Conservation (phyloP, 306 rosid genomes). For the Mucuna pruriens region DNA sequence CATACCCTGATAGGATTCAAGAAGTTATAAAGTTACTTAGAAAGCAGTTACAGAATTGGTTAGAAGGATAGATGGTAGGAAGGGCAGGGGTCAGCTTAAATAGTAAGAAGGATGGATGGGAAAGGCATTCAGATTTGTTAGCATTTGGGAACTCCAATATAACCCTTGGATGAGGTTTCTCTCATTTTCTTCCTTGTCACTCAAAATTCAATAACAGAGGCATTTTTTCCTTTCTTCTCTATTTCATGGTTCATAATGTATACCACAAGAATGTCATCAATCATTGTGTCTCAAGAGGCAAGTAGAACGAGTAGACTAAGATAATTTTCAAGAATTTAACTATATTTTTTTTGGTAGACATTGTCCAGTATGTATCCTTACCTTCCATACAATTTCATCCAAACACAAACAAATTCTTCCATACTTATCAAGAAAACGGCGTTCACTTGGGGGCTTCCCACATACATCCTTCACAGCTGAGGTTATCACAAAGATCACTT, state of each 20-base stretch:
- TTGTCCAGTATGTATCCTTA: constrained; percentile 32
- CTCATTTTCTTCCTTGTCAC: not conserved
- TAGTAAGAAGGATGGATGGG: not conserved
- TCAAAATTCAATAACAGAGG: not conserved
- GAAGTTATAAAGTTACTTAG: not conserved
- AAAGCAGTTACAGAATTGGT: not conserved
- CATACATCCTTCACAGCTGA: constrained; percentile 89
- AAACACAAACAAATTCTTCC: constrained; percentile 92
- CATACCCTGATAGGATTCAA: not conserved
- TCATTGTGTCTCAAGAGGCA: not conserved
- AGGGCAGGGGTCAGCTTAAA: not conserved
- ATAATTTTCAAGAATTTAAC: not conserved
- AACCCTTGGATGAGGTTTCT: not conserved
- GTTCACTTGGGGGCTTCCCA: constrained; percentile 89
- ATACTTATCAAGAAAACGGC: constrained; percentile 90
- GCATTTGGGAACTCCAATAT: not conserved
- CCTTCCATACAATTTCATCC: constrained; percentile 99
- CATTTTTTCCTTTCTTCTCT: not conserved
- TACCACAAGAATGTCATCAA: not conserved
- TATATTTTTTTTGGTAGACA: constrained; percentile 3
- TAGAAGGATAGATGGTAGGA: not conserved
- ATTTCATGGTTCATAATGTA: not conserved
- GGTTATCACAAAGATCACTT: constrained; percentile 85
- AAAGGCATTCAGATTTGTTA: not conserved
- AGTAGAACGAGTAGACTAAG: not conserved